These are phyloP conservation scores for Backusella westeae DNA, from an alignment of 192 early-diverging fungal species.

Conservation along the genomic window DNA sequence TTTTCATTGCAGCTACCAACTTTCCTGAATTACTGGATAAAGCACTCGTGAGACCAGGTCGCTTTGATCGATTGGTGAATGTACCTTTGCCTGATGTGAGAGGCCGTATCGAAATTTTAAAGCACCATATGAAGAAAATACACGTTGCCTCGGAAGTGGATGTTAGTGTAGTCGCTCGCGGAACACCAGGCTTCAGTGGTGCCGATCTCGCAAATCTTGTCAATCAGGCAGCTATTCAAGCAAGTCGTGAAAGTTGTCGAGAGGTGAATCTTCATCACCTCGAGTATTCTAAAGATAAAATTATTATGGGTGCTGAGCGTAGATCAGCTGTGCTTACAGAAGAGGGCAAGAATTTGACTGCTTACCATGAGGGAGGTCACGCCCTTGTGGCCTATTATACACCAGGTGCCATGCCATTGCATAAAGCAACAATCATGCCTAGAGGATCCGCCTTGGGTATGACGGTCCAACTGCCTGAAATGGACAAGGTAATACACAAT, in stretches of 20 bases:
- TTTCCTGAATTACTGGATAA: slow-evolving; percentile 97
- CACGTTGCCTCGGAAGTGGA: slow-evolving; percentile 69
- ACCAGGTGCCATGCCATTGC: slow-evolving; percentile 91
- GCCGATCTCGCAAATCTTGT: slow-evolving; percentile 98
- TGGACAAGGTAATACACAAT: slow-evolving; percentile 59
- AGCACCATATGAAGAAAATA: slow-evolving; percentile 86
- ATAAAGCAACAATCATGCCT: slow-evolving; percentile 99
- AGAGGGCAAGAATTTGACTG: slow-evolving; percentile 84
- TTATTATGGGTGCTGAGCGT: slow-evolving; percentile 97
- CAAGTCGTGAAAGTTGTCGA: slow-evolving; percentile 74
- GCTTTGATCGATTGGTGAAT: slow-evolving; percentile 93
- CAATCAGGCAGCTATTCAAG: slow-evolving; percentile 97
- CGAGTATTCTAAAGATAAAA: slow-evolving; percentile 98
- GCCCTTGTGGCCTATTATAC: slow-evolving; percentile 94
- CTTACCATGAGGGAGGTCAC: slow-evolving; percentile 99
- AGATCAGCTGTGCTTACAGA: slow-evolving; percentile 89
- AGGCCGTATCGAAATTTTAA: slow-evolving; percentile 89
- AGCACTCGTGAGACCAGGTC: slow-evolving; percentile 93
- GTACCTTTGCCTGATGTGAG: slow-evolving; percentile 97
- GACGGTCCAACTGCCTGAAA: slow-evolving; percentile 93
- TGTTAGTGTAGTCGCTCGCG: slow-evolving; percentile 82
- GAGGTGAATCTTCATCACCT: slow-evolving; percentile 79
- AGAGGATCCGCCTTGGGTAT: slow-evolving; percentile 83
- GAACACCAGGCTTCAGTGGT: slow-evolving; percentile 99
- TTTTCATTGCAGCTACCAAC: slow-evolving; percentile 99